Base-by-base conservation (phyloP, 225 moss, liverwort and hornwort genomes). In the Ulota crispa region DNA sequence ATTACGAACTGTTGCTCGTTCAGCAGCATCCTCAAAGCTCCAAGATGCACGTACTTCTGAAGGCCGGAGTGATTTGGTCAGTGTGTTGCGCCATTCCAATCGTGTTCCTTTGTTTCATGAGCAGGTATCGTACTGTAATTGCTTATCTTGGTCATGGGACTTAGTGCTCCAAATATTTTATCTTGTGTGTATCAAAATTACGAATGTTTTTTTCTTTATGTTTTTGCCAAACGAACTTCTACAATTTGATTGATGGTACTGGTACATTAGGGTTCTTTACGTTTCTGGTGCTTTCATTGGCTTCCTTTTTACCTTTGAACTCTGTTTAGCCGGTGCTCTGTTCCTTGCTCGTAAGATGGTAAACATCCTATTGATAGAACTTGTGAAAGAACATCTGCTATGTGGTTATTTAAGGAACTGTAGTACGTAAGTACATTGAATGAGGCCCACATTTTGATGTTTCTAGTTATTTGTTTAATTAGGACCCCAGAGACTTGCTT, bases 11-110 rank as follows among this genome's bases (percentile, higher is more conserved):
- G 82, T 96, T 72, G 87, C 88, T 76, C 89, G 93, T 86, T 92
- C 93, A 69, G 93, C 93, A 73, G 89, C 92, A 64, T 87, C 92
- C 41, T n/a, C 86, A 73, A 88, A 93, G 56, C 86, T 96, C 60
- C 96, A 96, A 83, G 82, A 90, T 78, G 92, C 94, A 47, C 88
- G 2, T 39, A 39, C 39, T 96, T 68, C 84, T 96, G 45, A 94
- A 85, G 82, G 93, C 94, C 64, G 94, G 94, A 50, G 94, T 94
- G 24, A 91, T 96, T 81, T 94, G 94, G 96, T 96, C 60, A 70
- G 92, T 75, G 52, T 64, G 23, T 13, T 71, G 23, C 62, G 30
- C 75, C 56, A 31, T 11, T 8, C 50, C 60, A 65, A 70, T 34
- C n/a, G 55, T 64, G 43, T 34, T n/a, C 43, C 43, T 74, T 19